Evolutionary conservation across 257 asterid genomes (phyloP).

Genomic region (Jacaranda mimosifolia): DNA sequence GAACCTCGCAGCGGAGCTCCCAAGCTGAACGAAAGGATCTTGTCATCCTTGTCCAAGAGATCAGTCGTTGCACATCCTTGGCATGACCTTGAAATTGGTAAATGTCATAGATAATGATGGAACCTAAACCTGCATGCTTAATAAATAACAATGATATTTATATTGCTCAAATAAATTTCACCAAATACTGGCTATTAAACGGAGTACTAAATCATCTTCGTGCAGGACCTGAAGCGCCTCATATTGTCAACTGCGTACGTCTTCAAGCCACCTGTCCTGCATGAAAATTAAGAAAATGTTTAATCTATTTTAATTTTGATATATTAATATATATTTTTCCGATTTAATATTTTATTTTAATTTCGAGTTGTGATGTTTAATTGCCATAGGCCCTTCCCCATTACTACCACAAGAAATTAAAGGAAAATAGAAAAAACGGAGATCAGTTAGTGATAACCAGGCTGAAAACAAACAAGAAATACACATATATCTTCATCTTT

Average conservation of each 20-base stretch:
- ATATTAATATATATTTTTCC: background rate
- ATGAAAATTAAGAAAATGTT: background rate
- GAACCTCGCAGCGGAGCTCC: background rate
- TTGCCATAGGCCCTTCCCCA: too few species aligned
- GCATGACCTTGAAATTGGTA: slow-evolving; percentile 87
- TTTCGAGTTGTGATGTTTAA: too few species aligned
- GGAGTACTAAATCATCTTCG: background rate
- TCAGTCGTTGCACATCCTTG: slow-evolving; percentile 81
- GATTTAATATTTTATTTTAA: background rate
- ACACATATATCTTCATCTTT: too few species aligned
- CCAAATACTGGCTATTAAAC: background rate
- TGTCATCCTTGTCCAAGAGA: slow-evolving; percentile 73
- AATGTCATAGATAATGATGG: background rate
- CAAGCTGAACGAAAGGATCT: slow-evolving; percentile 65
- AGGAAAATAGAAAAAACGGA: too few species aligned
- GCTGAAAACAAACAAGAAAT: too few species aligned
- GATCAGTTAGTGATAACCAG: too few species aligned
- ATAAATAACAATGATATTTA: too few species aligned
- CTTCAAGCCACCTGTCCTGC: slow-evolving; percentile 2
- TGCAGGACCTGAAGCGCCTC: slow-evolving; percentile 80
- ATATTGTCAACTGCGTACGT: slow-evolving; percentile 65
- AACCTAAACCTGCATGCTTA: background rate
- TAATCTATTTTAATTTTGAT: background rate
- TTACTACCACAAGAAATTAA: too few species aligned
- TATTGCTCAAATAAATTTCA: background rate